Conservation (phyloP, 2,329 filamentous ascomycete species). For the Lecanicillium sp. region DNA sequence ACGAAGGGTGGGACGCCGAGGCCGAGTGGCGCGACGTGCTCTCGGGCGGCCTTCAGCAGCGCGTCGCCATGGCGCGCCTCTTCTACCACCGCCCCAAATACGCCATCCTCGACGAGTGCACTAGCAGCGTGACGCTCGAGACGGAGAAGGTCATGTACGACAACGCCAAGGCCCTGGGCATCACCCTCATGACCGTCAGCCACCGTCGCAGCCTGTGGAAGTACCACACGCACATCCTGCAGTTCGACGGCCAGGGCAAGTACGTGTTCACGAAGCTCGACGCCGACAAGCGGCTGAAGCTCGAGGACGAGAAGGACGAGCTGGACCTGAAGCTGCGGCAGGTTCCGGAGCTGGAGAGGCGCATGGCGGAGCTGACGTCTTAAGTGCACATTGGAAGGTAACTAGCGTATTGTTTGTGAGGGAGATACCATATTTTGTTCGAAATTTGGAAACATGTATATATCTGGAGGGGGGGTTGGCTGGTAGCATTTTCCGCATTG, state of each 20-base stretch:
- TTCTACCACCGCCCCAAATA: slow-evolving; percentile 93
- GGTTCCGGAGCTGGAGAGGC: slow-evolving; percentile 80
- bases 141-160: slow-evolving; percentile 97
- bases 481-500: neutral
- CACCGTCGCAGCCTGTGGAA: slow-evolving; percentile 92
- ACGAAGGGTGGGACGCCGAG: slow-evolving; percentile 81
- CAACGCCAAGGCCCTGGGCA: slow-evolving; percentile 81
- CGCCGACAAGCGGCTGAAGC: slow-evolving; percentile 72
- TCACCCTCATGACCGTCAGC: slow-evolving; percentile 94
- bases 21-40: slow-evolving; percentile 96
- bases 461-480: neutral
- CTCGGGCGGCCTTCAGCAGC: slow-evolving; percentile 87
- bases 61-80: slow-evolving; percentile 90
- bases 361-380: slow-evolving; percentile 69
- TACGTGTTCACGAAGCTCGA: slow-evolving; percentile 88
- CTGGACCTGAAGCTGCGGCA: slow-evolving; percentile 78
- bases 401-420: too few relatives aligned
- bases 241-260: slow-evolving; percentile 91
- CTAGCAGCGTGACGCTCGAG: slow-evolving; percentile 87
- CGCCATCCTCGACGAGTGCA: slow-evolving; percentile 96
- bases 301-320: slow-evolving; percentile 97
- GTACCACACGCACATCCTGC: slow-evolving; percentile 89
- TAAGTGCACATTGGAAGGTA: too few relatives aligned
- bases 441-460: neutral
- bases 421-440: neutral